phyloP scores from a whole-genome alignment of 352 stramenopile genomes.

The Phytophthora lateralis region DNA sequence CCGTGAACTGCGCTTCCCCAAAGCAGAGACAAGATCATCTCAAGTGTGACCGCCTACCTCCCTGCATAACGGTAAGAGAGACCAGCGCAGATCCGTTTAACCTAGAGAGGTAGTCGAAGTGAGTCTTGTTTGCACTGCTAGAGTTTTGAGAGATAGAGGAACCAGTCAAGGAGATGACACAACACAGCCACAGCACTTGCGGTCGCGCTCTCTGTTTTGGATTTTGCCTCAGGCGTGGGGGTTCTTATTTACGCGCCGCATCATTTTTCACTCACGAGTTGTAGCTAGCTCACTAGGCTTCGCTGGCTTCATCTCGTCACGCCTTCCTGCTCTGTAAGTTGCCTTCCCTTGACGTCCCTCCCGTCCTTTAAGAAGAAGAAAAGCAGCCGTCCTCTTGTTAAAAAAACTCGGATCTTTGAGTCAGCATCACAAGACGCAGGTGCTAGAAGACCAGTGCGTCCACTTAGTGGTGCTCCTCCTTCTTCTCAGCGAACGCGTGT shows the following conservation, averaged over 20 bases:
- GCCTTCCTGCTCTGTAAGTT: conserved; percentile 10
- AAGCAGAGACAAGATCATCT: not conserved
- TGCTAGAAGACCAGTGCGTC: conserved; percentile 13
- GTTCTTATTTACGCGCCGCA: conserved; percentile 27
- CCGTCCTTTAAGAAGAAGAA: conserved; percentile 14
- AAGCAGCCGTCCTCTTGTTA: not conserved
- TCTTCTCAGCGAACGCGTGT: conserved; percentile 56
- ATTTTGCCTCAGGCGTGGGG: conserved; percentile 29
- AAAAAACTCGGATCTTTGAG: not conserved
- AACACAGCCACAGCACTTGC: conserved; percentile 23
- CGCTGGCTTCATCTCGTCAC: conserved; percentile 14
- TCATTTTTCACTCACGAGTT: conserved; percentile 29
- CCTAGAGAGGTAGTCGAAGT: conserved; percentile 12
- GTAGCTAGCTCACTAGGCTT: conserved; percentile 15
- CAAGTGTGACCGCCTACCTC: not conserved
- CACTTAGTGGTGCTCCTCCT: conserved; percentile 68
- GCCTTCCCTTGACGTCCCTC: conserved; percentile 9
- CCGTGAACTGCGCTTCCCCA: conserved; percentile 52
- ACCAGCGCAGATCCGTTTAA: not conserved
- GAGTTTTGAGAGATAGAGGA: conserved; percentile 6
- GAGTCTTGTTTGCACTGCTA: not conserved
- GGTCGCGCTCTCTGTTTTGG: conserved; percentile 22
- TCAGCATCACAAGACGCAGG: conserved; percentile 10
- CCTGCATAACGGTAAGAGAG: not conserved
- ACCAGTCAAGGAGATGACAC: not conserved